Evolutionary conservation across 2,329 filamentous ascomycete genomes (phyloP).

Genomic region (Sporothrix globosa): DNA sequence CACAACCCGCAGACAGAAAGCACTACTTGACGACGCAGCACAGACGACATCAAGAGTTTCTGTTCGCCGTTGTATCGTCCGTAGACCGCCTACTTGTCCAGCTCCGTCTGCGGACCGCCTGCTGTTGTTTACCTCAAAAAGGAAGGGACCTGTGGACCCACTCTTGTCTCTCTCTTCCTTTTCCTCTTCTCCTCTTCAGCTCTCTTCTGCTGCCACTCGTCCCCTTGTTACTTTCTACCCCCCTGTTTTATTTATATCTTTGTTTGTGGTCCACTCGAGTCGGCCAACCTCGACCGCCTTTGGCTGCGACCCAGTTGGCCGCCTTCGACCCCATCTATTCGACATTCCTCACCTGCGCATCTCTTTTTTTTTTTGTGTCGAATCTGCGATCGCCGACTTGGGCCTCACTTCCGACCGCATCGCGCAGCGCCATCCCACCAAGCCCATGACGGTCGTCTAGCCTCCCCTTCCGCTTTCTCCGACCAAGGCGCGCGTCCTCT

Average conservation of each 20-base stretch:
- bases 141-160: slow-evolving; percentile 24
- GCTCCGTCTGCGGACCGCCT: slow-evolving; percentile 1
- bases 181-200: background rate
- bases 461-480: background rate
- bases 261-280: slow-evolving; percentile 21
- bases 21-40: background rate
- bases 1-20: background rate
- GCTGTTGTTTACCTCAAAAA: slow-evolving; percentile 25
- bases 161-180: slow-evolving; percentile 10
- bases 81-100: background rate
- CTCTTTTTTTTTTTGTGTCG: background rate
- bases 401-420: background rate
- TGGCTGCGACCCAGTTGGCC: slow-evolving; percentile 27
- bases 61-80: background rate
- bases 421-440: background rate
- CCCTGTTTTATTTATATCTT: slow-evolving; percentile 27
- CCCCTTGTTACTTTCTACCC: slow-evolving; percentile 11
- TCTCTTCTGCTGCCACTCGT: slow-evolving; percentile 8
- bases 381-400: background rate
- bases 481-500: slow-evolving; percentile 19
- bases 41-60: background rate
- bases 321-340: slow-evolving; percentile 25
- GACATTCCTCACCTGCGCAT: slow-evolving; percentile 23
- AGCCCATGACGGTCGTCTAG: slow-evolving; percentile 22
- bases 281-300: slow-evolving; percentile 19